phyloP scores from a whole-genome alignment of 192 early-diverging fungal species.

The Rhizoclosmatium globosum region DNA sequence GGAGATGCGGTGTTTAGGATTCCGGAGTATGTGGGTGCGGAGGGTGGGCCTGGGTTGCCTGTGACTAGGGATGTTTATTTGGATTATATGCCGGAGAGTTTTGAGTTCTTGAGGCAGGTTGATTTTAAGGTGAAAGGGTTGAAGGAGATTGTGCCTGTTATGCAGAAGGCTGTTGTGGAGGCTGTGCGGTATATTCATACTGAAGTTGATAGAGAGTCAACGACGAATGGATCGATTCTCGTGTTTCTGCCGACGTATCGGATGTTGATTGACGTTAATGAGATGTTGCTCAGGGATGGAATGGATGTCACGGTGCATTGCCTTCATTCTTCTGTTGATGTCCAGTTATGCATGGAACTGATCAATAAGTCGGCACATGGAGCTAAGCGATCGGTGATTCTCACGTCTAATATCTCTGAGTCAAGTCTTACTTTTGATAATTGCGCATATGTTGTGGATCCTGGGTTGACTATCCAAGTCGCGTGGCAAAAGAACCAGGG shows the following conservation, averaged over 20 bases:
- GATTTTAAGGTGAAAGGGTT: background rate
- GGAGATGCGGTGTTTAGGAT: background rate
- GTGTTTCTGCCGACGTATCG: slow-evolving; percentile 2
- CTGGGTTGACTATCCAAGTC: background rate
- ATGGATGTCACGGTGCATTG: background rate
- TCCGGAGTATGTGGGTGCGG: background rate
- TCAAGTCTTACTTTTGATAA: background rate
- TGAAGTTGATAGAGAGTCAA: background rate
- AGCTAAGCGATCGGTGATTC: background rate
- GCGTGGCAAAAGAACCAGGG: background rate
- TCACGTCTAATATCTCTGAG: background rate
- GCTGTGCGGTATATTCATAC: background rate
- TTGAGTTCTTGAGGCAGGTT: background rate
- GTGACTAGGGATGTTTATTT: background rate
- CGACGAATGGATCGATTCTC: background rate
- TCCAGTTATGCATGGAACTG: background rate
- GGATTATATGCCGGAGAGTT: background rate
- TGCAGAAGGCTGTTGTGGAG: background rate
- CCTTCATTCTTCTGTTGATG: slow-evolving; percentile 6
- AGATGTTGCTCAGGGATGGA: background rate
- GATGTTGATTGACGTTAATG: background rate
- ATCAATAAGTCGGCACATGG: background rate
- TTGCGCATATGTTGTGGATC: background rate
- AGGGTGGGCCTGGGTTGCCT: background rate
- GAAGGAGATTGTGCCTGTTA: background rate